Evolutionary conservation across 1,284 basidiomycete genomes (phyloP), one percentile per base, ranked within the genome.

Genomic region (Trametes sp.): DNA sequence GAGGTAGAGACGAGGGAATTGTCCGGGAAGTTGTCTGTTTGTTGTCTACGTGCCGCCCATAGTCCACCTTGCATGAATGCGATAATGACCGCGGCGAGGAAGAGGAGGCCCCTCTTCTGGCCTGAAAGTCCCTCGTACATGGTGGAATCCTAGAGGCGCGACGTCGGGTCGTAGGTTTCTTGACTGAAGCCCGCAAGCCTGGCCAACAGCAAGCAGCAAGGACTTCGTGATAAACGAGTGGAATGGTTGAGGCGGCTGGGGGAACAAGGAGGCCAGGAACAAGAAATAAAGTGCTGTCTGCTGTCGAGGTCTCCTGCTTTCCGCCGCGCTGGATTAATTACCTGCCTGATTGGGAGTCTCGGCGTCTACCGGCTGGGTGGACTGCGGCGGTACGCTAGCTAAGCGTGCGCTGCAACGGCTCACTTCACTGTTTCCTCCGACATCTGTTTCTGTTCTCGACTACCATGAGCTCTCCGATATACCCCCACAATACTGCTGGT

Each of bases 31-130:
- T 67, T 72, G 46, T 71, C 65, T 21, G 65, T 62, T 13, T 65
- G 57, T 19, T 64, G 60, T 61, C 71, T 69, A 26, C 75, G 77
- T 11, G 81, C 80, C 9, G 78, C 77, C 69, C 82, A 82, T 55
- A 87, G 76, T 3, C 87, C 87, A 0, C 83, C 80, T 50, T 86
- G 80, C 77, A 86, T 80, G 69, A 89, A 90, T 45, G 82, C 70
- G 23, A 86, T 48, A 62, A 86, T 78, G 28, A 87, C 74, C 60
- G 75, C 80, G 14, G 74, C 68, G 13, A 87, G 57, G 69, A 87
- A 86, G 61, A 86, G 70, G 69, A 80, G 68, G 44, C 74, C 73
- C 21, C 74, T 78, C 64, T 73, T 74, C 57, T 74, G 69, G 44
- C 69, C 65, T 3, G 67, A 69, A 50, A 73, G 64, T 36, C 70